Conservation (phyloP, 805 yeast species). For the Wickerhamiella bombiphila region DNA sequence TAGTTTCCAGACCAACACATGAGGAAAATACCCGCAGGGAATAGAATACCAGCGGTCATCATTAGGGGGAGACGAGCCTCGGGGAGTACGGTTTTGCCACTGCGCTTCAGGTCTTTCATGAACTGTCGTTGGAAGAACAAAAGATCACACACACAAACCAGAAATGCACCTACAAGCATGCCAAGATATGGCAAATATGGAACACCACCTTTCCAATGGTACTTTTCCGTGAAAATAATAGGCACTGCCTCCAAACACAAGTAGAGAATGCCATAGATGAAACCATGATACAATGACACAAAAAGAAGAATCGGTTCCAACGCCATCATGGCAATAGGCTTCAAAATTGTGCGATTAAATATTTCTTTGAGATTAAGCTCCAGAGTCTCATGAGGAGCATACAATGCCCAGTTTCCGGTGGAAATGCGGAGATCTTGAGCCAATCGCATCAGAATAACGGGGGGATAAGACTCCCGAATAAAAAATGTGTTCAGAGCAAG, state of each 20-base stretch:
- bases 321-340: slow-evolving; percentile 24
- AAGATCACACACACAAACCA: slow-evolving; percentile 41
- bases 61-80: slow-evolving; percentile 68
- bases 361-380: slow-evolving; percentile 27
- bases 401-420: slow-evolving; percentile 38
- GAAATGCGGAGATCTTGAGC: slow-evolving; percentile 31
- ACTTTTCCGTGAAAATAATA: slow-evolving; percentile 27
- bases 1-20: slow-evolving; percentile 81
- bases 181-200: slow-evolving; percentile 69
- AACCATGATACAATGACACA: slow-evolving; percentile 26
- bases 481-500: slow-evolving; percentile 26
- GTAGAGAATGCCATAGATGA: slow-evolving; percentile 28
- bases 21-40: slow-evolving; percentile 74
- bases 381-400: slow-evolving; percentile 33
- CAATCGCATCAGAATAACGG: slow-evolving; percentile 27
- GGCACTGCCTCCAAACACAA: slow-evolving; percentile 26
- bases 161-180: slow-evolving; percentile 48
- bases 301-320: slow-evolving; percentile 27
- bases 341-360: slow-evolving; percentile 21
- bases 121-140: slow-evolving; percentile 40
- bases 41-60: slow-evolving; percentile 55
- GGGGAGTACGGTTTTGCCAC: slow-evolving; percentile 51
- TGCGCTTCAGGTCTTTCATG: slow-evolving; percentile 30
- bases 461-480: slow-evolving; percentile 24
- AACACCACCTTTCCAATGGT: slow-evolving; percentile 45